Conservation (phyloP, 2,329 filamentous ascomycete species). For the Colletotrichum brevisporum region DNA sequence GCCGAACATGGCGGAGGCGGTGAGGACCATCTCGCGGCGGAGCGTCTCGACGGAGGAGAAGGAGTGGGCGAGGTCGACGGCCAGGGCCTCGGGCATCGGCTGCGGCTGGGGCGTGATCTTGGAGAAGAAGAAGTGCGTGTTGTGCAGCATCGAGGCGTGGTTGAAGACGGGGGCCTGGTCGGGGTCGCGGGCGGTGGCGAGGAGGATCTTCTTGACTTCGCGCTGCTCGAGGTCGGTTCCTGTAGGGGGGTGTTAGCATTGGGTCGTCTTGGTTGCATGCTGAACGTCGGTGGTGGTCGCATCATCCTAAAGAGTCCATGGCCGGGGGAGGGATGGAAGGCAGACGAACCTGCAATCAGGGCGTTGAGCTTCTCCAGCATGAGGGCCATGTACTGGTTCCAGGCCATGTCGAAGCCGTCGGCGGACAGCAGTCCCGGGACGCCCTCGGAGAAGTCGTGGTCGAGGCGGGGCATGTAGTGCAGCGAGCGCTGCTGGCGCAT, state of each 20-base stretch:
- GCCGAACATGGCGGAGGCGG: slow-evolving; percentile 92
- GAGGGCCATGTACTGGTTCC: slow-evolving; percentile 84
- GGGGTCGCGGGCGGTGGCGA: slow-evolving; percentile 84
- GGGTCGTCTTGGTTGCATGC: not conserved
- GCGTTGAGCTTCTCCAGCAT: slow-evolving; percentile 83
- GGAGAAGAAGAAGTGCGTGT: slow-evolving; percentile 88
- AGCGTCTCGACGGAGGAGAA: slow-evolving; percentile 91
- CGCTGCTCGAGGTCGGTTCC: slow-evolving; percentile 75
- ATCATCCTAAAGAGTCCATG: not conserved
- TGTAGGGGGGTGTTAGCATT: slow-evolving; percentile 49
- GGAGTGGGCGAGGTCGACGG: slow-evolving; percentile 72
- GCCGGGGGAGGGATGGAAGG: not conserved
- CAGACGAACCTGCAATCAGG: slow-evolving; percentile 76
- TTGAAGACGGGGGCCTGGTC: slow-evolving; percentile 88
- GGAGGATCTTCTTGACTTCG: slow-evolving; percentile 76
- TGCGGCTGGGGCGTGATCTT: slow-evolving; percentile 60
- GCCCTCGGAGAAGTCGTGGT: slow-evolving; percentile 62
- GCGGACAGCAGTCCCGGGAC: slow-evolving; percentile 80
- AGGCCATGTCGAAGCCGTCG: slow-evolving; percentile 81
- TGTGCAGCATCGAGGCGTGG: slow-evolving; percentile 95
- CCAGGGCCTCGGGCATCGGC: slow-evolving; percentile 70
- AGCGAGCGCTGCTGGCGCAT: slow-evolving; percentile 55
- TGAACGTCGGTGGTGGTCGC: not conserved
- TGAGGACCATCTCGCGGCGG: slow-evolving; percentile 82
- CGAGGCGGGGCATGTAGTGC: slow-evolving; percentile 63